Conservation (phyloP, 73 alveolate genomes). For the Paramecium octaurelia region DNA sequence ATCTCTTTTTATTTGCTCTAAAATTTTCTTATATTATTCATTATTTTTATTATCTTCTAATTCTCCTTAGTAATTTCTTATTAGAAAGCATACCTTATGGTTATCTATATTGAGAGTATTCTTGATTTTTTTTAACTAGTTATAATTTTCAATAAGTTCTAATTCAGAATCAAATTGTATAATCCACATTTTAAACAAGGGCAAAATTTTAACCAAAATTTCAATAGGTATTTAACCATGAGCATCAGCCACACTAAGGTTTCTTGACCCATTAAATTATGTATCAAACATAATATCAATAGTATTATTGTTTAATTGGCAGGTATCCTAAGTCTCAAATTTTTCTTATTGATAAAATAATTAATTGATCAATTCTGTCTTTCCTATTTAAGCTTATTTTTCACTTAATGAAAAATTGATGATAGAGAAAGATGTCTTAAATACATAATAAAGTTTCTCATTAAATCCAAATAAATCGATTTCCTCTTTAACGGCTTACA, state of each 20-base stretch:
- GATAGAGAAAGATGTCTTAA: background rate
- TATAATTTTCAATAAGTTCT: background rate
- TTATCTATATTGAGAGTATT: background rate
- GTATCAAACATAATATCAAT: background rate
- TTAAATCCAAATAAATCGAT: background rate
- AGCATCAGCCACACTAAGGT: background rate
- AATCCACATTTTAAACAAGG: background rate
- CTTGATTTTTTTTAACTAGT: background rate
- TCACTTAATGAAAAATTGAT: background rate
- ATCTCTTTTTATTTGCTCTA: background rate
- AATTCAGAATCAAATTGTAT: background rate
- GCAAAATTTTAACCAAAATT: background rate
- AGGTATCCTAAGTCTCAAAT: background rate
- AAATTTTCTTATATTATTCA: background rate
- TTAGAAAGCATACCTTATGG: background rate
- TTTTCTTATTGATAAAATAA: background rate
- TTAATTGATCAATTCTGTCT: background rate
- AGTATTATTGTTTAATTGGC: background rate
- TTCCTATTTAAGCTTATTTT: background rate
- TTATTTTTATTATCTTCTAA: background rate
- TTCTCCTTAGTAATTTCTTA: background rate
- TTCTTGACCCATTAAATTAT: background rate
- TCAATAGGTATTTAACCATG: background rate
- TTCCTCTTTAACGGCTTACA: background rate
- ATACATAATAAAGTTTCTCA: background rate